These are phyloP conservation scores for Pochonia chlamydosporia DNA, from an alignment of 2,329 filamentous ascomycete species.

Conservation along the genomic window DNA sequence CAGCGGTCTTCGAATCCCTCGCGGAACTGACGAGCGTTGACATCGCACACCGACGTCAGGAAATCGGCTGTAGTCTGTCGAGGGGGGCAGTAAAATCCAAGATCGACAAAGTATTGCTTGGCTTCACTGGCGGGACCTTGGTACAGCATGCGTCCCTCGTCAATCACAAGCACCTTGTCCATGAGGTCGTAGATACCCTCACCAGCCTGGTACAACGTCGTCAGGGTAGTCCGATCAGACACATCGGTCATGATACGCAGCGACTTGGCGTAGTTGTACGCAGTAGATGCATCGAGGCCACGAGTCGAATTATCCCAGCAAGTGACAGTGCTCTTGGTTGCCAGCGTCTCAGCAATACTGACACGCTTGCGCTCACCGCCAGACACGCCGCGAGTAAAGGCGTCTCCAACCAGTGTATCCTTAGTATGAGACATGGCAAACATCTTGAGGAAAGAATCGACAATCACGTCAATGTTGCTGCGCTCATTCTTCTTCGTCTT, in stretches of 20 bases:
- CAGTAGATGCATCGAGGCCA: constrained; percentile 74
- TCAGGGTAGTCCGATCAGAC: constrained; percentile 27
- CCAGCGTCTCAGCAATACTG: constrained; percentile 70
- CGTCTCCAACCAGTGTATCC: constrained; percentile 71
- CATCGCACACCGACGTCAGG: constrained; percentile 40
- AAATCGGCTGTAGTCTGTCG: constrained; percentile 59
- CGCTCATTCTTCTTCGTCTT: constrained; percentile 65
- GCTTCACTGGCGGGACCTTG: constrained; percentile 55
- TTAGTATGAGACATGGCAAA: constrained; percentile 74
- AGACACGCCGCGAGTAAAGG: constrained; percentile 64
- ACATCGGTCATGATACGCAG: constrained; percentile 71
- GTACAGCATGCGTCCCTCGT: constrained; percentile 62
- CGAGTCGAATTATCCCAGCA: constrained; percentile 78
- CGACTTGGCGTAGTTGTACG: constrained; percentile 69
- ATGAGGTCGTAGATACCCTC: constrained; percentile 39
- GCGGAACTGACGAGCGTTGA: constrained; percentile 6
- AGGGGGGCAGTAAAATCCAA: constrained; percentile 49
- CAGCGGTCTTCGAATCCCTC: constrained; percentile 15
- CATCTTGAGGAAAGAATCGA: constrained; percentile 63
- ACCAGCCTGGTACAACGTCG: constrained; percentile 16
- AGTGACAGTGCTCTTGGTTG: constrained; percentile 66
- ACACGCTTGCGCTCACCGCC: constrained; percentile 79
- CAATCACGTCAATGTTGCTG: constrained; percentile 58
- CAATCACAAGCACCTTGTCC: constrained; percentile 57
- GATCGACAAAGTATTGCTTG: constrained; percentile 53